These are phyloP conservation scores for Suillus americanus DNA, from an alignment of 768 basidiomycete species.

Conservation along the genomic window DNA sequence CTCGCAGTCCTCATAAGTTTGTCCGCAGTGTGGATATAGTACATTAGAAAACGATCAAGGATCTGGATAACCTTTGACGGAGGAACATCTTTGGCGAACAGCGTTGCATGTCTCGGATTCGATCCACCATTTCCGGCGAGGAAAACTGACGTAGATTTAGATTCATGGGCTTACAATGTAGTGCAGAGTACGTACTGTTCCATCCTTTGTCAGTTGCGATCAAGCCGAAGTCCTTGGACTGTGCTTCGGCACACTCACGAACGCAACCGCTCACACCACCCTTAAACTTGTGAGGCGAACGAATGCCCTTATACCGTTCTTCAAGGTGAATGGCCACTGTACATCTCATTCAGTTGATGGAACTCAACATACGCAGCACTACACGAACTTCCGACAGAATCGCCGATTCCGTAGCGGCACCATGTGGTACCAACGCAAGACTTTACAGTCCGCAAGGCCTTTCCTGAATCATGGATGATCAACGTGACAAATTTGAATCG, in stretches of 20 bases:
- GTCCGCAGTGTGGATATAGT: constrained; percentile 75
- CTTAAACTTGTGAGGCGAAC: constrained; percentile 73
- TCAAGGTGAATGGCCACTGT: constrained; percentile 67
- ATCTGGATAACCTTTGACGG: constrained; percentile 60
- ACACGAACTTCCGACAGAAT: constrained; percentile 59
- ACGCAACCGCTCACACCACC: constrained; percentile 76
- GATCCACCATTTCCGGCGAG: constrained; percentile 72
- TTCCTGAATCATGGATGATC: constrained; percentile 23
- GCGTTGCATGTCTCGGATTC: constrained; percentile 58
- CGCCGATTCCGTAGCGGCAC: constrained; percentile 74
- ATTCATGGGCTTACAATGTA: neutral
- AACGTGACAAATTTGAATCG: neutral
- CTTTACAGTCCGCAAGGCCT: constrained; percentile 69
- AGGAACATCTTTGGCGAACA: constrained; percentile 68
- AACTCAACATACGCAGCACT: neutral
- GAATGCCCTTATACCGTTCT: constrained; percentile 68
- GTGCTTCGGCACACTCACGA: constrained; percentile 77
- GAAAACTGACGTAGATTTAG: constrained; percentile 41
- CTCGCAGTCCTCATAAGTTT: constrained; percentile 68
- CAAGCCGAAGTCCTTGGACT: constrained; percentile 71
- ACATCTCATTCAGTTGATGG: neutral
- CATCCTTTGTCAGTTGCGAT: constrained; percentile 82
- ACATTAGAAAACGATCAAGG: constrained; percentile 64
- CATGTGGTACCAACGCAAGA: constrained; percentile 72
- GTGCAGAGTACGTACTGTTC: constrained; percentile 43